Evolutionary conservation across 164 flowering plant genomes (phyloP), one percentile per base, ranked within the genome.

Genomic region (Protea cynaroides): DNA sequence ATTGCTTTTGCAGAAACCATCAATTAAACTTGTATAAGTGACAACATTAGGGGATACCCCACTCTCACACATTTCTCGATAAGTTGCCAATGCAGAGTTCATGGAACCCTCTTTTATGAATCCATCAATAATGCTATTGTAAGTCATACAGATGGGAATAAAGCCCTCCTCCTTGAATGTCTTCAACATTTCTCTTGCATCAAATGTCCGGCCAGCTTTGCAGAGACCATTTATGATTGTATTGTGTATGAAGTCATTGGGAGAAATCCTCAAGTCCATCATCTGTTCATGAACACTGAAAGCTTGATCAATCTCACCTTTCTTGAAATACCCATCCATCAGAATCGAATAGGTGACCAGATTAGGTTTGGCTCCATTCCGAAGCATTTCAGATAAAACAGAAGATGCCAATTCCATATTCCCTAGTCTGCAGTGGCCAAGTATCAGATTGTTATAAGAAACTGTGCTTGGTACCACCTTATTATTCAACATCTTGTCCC

Each of bases 101-200:
- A 78, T 68, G 43, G 51, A 63, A 18, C 82, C 89, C 63, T 80
- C 88, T 72, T 83, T 83, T 29, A 86, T 63, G 73, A 79, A 84
- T 40, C 97, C 92, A 74, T 86, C 65, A 4, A 89, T 83, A 23
- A 91, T 83, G 72, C 76, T 73, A 58, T 91, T 87, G 67, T 87
- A 89, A 58, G 85, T 77, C 83, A 79, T 76, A 61, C 78, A 82
- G 13, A 17, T 37, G 8, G 93, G 93, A 69, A 62, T 49, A 67
- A 83, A 84, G 12, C 84, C 88, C 59, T 62, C 66, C 25, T 73
- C 74, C 63, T 62, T 65, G 46, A 82, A 80, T 53, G 72, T 76
- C 64, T 76, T 77, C 58, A 92, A 47, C 76, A 49, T 49, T 4
- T 15, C 17, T 15, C 7, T 49, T 15, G 52, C 19, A 1, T 49